Evolutionary conservation across 1,284 basidiomycete genomes (phyloP), one percentile per base, ranked within the genome.

Genomic region (Ustilago sp.): DNA sequence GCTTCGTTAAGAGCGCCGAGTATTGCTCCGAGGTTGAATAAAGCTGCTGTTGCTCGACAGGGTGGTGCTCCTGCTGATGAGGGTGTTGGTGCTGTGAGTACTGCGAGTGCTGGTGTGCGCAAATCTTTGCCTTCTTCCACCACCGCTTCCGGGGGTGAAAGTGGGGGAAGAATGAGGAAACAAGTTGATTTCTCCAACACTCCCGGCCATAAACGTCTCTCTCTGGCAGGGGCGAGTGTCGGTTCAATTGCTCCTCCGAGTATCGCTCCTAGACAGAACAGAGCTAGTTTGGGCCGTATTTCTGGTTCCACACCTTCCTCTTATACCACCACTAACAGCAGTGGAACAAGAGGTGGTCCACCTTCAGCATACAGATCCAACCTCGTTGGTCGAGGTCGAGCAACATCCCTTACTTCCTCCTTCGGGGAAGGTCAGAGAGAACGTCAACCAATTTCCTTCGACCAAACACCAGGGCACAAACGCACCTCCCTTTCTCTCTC

Each of bases 401-500:
- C 54, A 5, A 31, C 3, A 12, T 41, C 19, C 38, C 23, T 34
- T 1, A 2, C 43, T n/a, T 17, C 28, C 4, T 8, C 48, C 23
- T 28, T 28, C 23, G 23, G 23, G 31, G 19, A 28, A 45, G 7
- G n/a, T 11, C 19, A 45, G 35, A 38, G 23, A 53, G 48, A 41
- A 19, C 35, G 61, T 13, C 54, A 68, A 43, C 56, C 61, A 15
- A 58, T 77, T 48, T 68, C 79, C 54, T 80, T 65, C 51, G 62
- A 58, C 15, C 19, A 38, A 39, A 81, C 72, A 0, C 81, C 81
- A 3, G 80, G 81, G 8, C 81, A 83, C 57, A 80, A 79, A 59
- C 70, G 80, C 19, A 28, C 61, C 31, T 56, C 55, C 4, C 51
- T 73, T 3, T 36, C 48, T 1, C 43, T 79, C 23, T 19, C 39